Evolutionary conservation across 2,329 filamentous ascomycete species (phyloP).

Genomic region (Microsporum ferrugineum): DNA sequence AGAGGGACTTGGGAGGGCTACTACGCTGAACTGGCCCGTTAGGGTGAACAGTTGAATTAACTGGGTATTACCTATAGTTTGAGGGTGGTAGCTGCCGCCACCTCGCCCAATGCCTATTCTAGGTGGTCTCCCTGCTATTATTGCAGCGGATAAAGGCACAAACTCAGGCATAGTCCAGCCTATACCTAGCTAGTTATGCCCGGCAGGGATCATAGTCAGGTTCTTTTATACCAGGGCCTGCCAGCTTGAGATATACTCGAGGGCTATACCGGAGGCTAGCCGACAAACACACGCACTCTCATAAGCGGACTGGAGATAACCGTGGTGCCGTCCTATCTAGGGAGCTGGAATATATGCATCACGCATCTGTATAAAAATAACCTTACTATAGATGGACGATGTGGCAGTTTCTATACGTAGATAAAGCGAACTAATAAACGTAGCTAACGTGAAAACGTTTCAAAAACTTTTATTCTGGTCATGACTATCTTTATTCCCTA

Average conservation of each 20-base stretch:
- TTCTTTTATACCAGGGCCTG: not conserved
- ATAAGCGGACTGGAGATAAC: too few relatives aligned
- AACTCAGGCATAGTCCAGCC: not conserved
- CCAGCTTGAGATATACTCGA: not conserved
- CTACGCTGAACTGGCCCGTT: slow-evolving; percentile 5
- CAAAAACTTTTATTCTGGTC: too few relatives aligned
- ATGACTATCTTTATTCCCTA: too few relatives aligned
- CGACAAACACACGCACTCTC: too few relatives aligned
- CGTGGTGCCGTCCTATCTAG: too few relatives aligned
- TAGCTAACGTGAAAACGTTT: too few relatives aligned
- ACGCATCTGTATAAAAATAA: too few relatives aligned
- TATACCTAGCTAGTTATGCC: not conserved
- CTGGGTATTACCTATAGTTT: not conserved
- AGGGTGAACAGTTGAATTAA: not conserved
- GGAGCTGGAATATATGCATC: too few relatives aligned
- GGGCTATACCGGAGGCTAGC: not conserved
- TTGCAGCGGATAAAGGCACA: not conserved
- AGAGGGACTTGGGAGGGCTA: slow-evolving; percentile 25
- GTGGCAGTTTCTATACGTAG: too few relatives aligned
- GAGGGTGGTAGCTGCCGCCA: not conserved
- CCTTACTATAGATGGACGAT: too few relatives aligned
- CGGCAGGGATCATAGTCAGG: too few relatives aligned
- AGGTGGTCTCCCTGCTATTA: not conserved
- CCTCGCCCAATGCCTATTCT: not conserved
- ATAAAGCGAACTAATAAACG: too few relatives aligned